Percentiles rank a stretch among this genome's conserved stretches.
Evolutionary conservation across 1,284 basidiomycete species (phyloP).

Genomic region (Malassezia brasiliensis): DNA sequence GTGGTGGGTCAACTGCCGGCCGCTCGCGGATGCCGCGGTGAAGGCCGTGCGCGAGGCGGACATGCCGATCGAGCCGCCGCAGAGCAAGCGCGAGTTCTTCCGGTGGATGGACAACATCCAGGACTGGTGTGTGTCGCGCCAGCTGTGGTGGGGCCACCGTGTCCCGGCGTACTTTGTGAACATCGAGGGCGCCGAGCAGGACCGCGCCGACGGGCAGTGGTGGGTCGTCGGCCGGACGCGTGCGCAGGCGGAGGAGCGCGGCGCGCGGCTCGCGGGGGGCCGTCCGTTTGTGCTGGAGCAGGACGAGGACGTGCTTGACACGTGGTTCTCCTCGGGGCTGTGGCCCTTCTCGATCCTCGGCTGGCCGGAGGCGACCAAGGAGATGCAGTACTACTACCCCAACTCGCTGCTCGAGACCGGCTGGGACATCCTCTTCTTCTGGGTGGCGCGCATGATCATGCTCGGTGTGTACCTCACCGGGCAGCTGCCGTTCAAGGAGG

Average conservation of each 20-base stretch:
- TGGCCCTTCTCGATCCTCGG: slow-evolving; percentile 98
- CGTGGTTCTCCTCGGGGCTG: slow-evolving; percentile 95
- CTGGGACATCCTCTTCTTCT: slow-evolving; percentile 99
- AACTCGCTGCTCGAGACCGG: slow-evolving; percentile 85
- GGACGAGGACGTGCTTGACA: slow-evolving; percentile 95
- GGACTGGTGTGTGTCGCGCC: slow-evolving; percentile 98
- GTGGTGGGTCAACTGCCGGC: slow-evolving; percentile 96
- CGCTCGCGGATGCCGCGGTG: slow-evolving; percentile 61
- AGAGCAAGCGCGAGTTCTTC: slow-evolving; percentile 88
- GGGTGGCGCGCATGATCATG: slow-evolving; percentile 97
- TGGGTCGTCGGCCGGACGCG: slow-evolving; percentile 78
- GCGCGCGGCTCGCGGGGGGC: slow-evolving; percentile 63
- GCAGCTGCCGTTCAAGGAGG: slow-evolving; percentile 87
- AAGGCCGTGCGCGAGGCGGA: slow-evolving; percentile 62
- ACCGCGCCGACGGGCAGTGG: slow-evolving; percentile 49
- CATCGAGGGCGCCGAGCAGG: slow-evolving; percentile 68
- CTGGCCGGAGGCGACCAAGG: slow-evolving; percentile 64
- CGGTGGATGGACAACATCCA: slow-evolving; percentile 92
- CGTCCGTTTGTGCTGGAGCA: slow-evolving; percentile 69
- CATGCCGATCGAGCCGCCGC: slow-evolving; percentile 63
- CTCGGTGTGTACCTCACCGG: slow-evolving; percentile 83
- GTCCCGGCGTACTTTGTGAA: slow-evolving; percentile 88
- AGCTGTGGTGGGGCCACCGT: slow-evolving; percentile 98
- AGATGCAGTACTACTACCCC: slow-evolving; percentile 65
- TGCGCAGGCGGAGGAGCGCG: slow-evolving; percentile 72